Evolutionary conservation across 1,139 yeast genomes (phyloP).

Genomic region (Blastobotrys arbuscula): DNA sequence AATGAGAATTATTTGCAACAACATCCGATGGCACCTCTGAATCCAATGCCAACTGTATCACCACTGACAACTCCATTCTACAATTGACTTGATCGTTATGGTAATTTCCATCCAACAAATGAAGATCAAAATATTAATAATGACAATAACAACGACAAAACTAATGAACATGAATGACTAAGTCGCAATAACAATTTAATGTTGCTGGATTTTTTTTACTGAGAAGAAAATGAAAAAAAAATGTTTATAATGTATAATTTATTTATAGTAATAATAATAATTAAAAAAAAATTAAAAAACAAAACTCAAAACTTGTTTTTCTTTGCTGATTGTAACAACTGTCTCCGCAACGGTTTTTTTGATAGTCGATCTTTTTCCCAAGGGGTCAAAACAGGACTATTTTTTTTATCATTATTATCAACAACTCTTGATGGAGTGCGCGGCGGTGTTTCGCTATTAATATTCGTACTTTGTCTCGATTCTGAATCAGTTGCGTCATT

Average conservation of each 20-base stretch:
- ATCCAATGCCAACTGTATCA: not conserved
- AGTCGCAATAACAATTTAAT: too few relatives aligned
- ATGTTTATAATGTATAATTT: too few relatives aligned
- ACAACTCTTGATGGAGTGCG: conserved; percentile 3
- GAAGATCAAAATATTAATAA: not conserved
- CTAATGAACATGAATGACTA: too few relatives aligned
- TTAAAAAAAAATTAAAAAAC: too few relatives aligned
- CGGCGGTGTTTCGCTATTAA: too few relatives aligned
- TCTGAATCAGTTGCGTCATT: too few relatives aligned
- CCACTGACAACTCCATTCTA: not conserved
- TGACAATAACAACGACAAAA: not conserved
- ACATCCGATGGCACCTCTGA: too few relatives aligned
- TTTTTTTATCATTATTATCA: not conserved
- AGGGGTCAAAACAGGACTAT: conserved; percentile 19
- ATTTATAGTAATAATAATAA: too few relatives aligned
- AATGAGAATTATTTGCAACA: not conserved
- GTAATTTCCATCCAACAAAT: not conserved
- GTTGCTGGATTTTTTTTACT: too few relatives aligned
- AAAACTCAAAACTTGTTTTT: too few relatives aligned
- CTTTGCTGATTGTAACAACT: conserved; percentile 3
- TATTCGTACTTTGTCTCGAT: too few relatives aligned
- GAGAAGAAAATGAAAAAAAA: too few relatives aligned
- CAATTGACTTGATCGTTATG: not conserved
- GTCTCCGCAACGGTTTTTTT: conserved; percentile 17
- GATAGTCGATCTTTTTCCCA: conserved; percentile 26